A percentile compares a stretch with the other conserved stretches of the same genome.
phyloP scores from a whole-genome alignment of 2,329 filamentous ascomycete genomes.

The Zalaria obscura region DNA sequence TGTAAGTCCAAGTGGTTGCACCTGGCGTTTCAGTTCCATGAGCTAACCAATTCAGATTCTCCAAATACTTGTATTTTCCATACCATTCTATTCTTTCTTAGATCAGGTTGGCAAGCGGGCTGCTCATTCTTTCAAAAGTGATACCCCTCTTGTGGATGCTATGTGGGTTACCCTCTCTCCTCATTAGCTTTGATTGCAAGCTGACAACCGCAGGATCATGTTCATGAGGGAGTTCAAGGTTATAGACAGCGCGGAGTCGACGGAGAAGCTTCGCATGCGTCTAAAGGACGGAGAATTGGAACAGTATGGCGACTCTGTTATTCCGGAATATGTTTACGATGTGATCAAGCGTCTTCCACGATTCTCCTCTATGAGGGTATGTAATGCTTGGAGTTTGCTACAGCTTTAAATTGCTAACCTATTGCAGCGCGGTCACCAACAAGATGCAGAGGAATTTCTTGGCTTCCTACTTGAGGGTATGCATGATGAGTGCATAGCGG shows the following conservation, averaged over 20 bases:
- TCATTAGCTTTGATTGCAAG: constrained; percentile 1
- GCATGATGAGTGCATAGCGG: constrained; percentile 77
- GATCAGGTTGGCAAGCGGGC: constrained; percentile 75
- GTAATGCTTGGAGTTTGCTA: constrained; percentile 15
- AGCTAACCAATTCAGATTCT: constrained; percentile 52
- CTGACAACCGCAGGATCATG: constrained; percentile 53
- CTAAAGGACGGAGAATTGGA: constrained; percentile 77
- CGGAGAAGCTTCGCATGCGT: constrained; percentile 57
- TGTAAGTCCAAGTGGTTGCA: constrained; percentile 39
- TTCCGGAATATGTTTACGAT: constrained; percentile 89
- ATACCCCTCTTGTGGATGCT: constrained; percentile 84
- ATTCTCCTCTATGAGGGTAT: constrained; percentile 82
- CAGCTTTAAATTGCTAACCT: constrained; percentile 12
- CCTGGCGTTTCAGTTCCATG: no score
- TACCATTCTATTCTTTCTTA: constrained; percentile 88
- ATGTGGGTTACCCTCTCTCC: constrained; percentile 48
- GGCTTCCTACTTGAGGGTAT: constrained; percentile 85
- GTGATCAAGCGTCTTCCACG: constrained; percentile 74
- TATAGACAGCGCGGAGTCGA: constrained; percentile 62
- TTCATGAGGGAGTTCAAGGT: constrained; percentile 87
- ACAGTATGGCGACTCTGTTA: constrained; percentile 81
- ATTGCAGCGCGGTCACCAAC: constrained; percentile 72
- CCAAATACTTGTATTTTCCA: constrained; percentile 87
- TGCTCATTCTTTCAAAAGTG: constrained; percentile 83
- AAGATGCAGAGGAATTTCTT: constrained; percentile 94